Conservation (phyloP, 208 protist genomes). For the Trypanosoma platydactyli region DNA sequence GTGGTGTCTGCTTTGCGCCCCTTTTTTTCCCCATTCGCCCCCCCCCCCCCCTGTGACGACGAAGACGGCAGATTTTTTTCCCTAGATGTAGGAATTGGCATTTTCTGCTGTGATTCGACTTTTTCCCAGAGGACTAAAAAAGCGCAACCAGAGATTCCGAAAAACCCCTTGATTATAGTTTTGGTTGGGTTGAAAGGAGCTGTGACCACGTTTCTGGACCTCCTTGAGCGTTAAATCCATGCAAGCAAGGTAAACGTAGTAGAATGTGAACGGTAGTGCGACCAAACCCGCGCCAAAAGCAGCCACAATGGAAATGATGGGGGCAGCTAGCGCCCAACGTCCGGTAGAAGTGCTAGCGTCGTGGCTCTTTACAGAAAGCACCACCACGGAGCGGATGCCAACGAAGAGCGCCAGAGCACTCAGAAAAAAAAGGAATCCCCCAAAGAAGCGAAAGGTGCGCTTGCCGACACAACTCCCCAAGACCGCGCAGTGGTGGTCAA, state of each 20-base stretch:
- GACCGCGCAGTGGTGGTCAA: conserved; percentile 85
- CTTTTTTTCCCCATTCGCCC: too few relatives aligned
- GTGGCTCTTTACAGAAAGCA: conserved; percentile 25
- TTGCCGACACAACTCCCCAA: conserved; percentile 78
- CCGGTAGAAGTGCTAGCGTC: conserved; percentile 11
- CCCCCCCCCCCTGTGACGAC: too few relatives aligned
- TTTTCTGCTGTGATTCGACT: conserved; percentile 38
- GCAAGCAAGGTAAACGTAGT: conserved; percentile 51
- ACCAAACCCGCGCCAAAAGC: conserved; percentile 20
- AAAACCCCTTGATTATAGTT: conserved; percentile 35
- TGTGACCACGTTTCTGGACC: neutral
- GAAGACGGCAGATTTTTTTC: too few relatives aligned
- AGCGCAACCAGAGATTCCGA: conserved; percentile 36
- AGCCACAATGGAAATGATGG: conserved; percentile 5
- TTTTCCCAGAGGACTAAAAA: conserved; percentile 49
- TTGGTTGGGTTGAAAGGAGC: conserved; percentile 26
- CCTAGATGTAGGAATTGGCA: conserved; percentile 10
- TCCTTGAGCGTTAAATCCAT: conserved; percentile 55
- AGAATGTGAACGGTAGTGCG: conserved; percentile 36
- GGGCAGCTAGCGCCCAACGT: conserved; percentile 30
- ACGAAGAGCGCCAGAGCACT: conserved; percentile 44
- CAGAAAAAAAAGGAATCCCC: conserved; percentile 63
- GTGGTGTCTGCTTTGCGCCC: too few relatives aligned
- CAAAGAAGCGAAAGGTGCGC: conserved; percentile 84
- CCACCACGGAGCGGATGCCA: conserved; percentile 41